Conservation (phyloP, 2,329 filamentous ascomycete species). For the Verruconis gallopava region DNA sequence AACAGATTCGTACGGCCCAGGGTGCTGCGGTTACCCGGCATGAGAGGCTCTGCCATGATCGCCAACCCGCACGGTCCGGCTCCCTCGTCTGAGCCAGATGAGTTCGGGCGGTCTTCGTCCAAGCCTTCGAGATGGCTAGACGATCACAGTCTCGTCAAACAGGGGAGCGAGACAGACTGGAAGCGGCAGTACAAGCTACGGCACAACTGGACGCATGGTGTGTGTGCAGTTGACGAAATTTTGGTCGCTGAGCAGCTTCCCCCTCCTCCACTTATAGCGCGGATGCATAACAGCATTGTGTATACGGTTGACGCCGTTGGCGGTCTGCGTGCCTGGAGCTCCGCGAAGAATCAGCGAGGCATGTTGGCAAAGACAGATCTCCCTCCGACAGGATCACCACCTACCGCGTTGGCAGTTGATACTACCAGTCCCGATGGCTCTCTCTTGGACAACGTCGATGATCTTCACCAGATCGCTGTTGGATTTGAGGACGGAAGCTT, state of each 20-base stretch:
- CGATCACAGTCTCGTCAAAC: conserved; percentile 42
- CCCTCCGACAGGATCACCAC: conserved; percentile 21
- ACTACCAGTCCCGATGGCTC: conserved; percentile 18
- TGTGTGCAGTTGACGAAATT: conserved; percentile 68
- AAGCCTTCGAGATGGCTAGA: conserved; percentile 49
- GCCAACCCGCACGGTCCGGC: no score
- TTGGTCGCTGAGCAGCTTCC: conserved; percentile 41
- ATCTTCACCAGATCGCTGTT: conserved; percentile 21
- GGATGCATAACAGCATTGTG: conserved; percentile 62
- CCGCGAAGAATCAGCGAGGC: conserved; percentile 41
- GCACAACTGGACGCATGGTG: conserved; percentile 82
- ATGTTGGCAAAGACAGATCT: conserved; percentile 39
- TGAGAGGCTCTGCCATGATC: conserved; percentile 30
- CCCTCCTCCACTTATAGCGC: conserved; percentile 55
- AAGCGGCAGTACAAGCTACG: conserved; percentile 77
- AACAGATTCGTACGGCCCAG: conserved; percentile 73
- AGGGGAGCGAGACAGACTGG: conserved; percentile 53
- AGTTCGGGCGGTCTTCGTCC: conserved; percentile 39
- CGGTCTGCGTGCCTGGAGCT: conserved; percentile 68
- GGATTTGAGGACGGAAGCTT: conserved; percentile 41
- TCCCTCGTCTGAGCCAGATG: conserved; percentile 20
- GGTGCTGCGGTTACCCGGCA: conserved; percentile 56
- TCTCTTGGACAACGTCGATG: no score
- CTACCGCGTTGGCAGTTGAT: conserved; percentile 55
- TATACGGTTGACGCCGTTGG: conserved; percentile 58